Evolutionary conservation across 768 basidiomycete species (phyloP).

Genomic region (Suillus variegatus): DNA sequence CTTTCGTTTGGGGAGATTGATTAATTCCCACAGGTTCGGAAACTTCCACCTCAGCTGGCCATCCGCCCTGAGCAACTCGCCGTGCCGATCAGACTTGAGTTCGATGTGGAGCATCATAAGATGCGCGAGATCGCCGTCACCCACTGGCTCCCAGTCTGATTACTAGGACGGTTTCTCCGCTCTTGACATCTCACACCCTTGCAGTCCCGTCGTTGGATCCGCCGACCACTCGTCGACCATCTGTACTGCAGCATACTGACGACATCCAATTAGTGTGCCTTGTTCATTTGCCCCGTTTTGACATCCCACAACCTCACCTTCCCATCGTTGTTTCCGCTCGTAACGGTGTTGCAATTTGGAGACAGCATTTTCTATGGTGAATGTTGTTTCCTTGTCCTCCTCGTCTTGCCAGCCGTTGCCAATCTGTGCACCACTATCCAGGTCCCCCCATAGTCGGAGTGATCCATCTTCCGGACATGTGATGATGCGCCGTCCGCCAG

Average conservation of each 20-base stretch:
- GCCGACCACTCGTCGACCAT: slow-evolving; percentile 15
- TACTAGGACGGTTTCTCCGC: slow-evolving; percentile 25
- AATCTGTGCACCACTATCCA: neutral
- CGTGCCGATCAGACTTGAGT: no score
- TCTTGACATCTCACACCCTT: slow-evolving; percentile 4
- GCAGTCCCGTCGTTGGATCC: slow-evolving; percentile 15
- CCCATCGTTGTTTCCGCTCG: slow-evolving; percentile 1
- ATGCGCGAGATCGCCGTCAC: neutral
- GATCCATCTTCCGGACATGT: neutral
- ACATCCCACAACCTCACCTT: neutral
- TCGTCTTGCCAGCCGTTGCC: neutral
- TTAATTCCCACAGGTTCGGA: no score
- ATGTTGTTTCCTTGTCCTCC: neutral
- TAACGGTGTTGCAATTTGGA: neutral
- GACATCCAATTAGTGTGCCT: neutral
- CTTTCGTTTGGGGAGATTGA: no score
- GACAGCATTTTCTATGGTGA: neutral
- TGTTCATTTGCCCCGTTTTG: neutral
- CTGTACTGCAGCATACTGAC: neutral
- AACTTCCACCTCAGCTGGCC: no score
- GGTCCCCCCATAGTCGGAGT: neutral
- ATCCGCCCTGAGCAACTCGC: no score
- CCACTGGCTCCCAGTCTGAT: neutral
- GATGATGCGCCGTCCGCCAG: neutral
- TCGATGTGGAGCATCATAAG: no score